These are phyloP conservation scores for Vitis vinifera DNA, from an alignment of 164 flowering plant genomes.

Conservation along the genomic window ASM3070453v1 NC_081810.1:8690001-8690500, in stretches of 20 bases:
- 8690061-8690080: slow-evolving; percentile 30
- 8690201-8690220: background rate
- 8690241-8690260: background rate
- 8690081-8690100: slow-evolving; percentile 35
- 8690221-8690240: background rate
- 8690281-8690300: too few relatives aligned
- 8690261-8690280: too few relatives aligned
- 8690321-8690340: too few relatives aligned
- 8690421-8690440: too few relatives aligned
- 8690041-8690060: slow-evolving; percentile 25
- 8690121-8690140: slow-evolving; percentile 55
- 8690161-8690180: background rate
- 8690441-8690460: too few relatives aligned
- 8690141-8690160: slow-evolving; percentile 50
- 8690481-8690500: too few relatives aligned
- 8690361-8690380: too few relatives aligned
- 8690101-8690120: slow-evolving; percentile 59
- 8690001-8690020: slow-evolving; percentile 25
- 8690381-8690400: too few relatives aligned
- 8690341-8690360: too few relatives aligned
- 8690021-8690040: slow-evolving; percentile 25
- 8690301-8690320: too few relatives aligned
- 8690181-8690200: background rate
- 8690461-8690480: too few relatives aligned
- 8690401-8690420: too few relatives aligned